These are phyloP conservation scores for Boechera stricta DNA, from an alignment of 345 rosid species.

Conservation along the genomic window DNA sequence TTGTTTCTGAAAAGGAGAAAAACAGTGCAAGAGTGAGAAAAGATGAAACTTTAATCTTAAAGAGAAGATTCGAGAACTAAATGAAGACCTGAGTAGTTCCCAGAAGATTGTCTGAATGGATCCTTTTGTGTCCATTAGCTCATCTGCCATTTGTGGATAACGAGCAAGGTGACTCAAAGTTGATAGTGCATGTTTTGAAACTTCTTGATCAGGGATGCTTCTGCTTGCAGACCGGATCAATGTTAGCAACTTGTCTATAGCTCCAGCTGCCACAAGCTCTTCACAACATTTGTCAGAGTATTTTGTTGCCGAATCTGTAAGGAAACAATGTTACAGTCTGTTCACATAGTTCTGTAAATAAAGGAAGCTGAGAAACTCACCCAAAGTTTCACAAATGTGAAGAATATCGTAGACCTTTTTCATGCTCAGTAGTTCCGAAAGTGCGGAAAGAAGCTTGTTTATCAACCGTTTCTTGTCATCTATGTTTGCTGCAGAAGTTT, in stretches of 20 bases:
- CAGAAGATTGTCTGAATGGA: constrained; percentile 65
- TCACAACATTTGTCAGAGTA: constrained; percentile 87
- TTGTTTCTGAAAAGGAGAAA: constrained; percentile 66
- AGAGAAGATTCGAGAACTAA: neutral
- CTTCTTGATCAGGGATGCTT: constrained; percentile 93
- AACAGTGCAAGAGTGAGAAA: neutral
- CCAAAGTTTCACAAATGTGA: constrained; percentile 78
- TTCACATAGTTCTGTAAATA: constrained; percentile 15
- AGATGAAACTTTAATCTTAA: neutral
- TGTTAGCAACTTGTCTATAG: constrained; percentile 65
- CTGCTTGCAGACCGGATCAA: constrained; percentile 71
- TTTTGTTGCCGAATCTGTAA: constrained; percentile 71
- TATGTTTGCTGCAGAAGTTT: constrained; percentile 72
- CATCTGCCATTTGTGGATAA: constrained; percentile 66
- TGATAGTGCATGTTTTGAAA: constrained; percentile 79
- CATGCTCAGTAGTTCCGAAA: constrained; percentile 73
- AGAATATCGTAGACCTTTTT: constrained; percentile 83
- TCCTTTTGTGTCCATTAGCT: constrained; percentile 58
- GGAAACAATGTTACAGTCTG: constrained; percentile 14
- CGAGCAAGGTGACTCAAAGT: constrained; percentile 77
- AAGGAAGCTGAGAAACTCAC: constrained; percentile 49
- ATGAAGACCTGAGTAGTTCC: constrained; percentile 72
- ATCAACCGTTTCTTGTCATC: constrained; percentile 82
- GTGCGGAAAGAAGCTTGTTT: constrained; percentile 78
- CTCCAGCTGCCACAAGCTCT: constrained; percentile 88